A percentile compares a stretch with the other conserved stretches of the same genome.
phyloP scores from a whole-genome alignment of 352 stramenopile genomes.

The Phytopythium chamaehyphon region DNA sequence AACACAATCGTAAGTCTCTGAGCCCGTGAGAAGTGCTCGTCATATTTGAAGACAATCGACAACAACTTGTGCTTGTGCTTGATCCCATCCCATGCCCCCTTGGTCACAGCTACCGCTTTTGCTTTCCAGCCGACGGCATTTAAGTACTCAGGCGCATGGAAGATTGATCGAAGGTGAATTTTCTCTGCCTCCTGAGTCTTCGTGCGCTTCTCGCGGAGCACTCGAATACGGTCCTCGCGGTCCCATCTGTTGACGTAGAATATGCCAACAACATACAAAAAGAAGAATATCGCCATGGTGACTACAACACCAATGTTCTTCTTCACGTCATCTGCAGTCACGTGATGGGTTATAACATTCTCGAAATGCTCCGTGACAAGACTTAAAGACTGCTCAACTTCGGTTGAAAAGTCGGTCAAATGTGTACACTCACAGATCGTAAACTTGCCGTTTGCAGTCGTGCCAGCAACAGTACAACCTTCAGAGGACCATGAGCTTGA shows the following conservation, averaged over 20 bases:
- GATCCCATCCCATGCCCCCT: constrained; percentile 42
- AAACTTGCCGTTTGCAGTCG: constrained; percentile 55
- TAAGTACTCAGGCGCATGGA: constrained; percentile 58
- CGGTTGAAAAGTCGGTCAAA: constrained; percentile 67
- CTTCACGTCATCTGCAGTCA: constrained; percentile 50
- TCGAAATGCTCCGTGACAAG: constrained; percentile 60
- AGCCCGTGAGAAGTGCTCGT: constrained; percentile 59
- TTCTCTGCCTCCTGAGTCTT: constrained; percentile 40
- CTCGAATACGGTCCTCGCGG: constrained; percentile 27
- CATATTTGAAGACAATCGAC: constrained; percentile 69
- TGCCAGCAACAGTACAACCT: constrained; percentile 45
- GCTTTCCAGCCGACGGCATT: constrained; percentile 38
- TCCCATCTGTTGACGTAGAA: constrained; percentile 70
- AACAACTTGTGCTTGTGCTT: constrained; percentile 68
- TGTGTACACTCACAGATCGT: constrained; percentile 74
- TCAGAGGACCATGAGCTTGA: constrained; percentile 52
- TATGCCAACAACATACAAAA: constrained; percentile 43
- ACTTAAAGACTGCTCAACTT: constrained; percentile 54
- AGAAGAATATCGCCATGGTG: constrained; percentile 43
- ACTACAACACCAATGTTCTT: constrained; percentile 56
- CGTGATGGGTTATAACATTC: constrained; percentile 46
- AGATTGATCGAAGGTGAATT: constrained; percentile 53
- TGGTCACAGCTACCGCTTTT: constrained; percentile 32
- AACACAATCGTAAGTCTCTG: constrained; percentile 70
- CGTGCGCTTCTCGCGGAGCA: constrained; percentile 30